phyloP scores from a whole-genome alignment of 495 filamentous ascomycete species.

The Elaphomyces granulatus region DNA sequence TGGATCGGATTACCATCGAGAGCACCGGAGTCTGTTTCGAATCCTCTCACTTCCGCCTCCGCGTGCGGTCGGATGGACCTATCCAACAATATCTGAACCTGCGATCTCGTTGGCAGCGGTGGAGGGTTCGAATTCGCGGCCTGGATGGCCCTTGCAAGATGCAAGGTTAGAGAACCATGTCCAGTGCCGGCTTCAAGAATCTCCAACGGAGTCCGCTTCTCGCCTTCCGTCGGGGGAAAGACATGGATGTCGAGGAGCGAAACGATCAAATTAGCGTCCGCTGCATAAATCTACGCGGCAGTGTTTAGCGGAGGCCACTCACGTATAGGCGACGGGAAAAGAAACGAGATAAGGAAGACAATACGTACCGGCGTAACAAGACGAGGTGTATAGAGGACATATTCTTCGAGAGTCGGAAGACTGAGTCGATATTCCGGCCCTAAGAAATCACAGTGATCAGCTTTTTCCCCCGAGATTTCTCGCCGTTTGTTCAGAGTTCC shows the following conservation, averaged over 20 bases:
- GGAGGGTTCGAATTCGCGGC: conserved; percentile 45
- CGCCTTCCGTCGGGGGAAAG: conserved; percentile 19
- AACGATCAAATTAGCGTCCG: conserved; percentile 57
- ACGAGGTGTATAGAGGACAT: conserved; percentile 46
- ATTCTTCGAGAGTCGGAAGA: conserved; percentile 55
- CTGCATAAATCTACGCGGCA: conserved; percentile 51
- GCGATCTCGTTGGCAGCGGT: conserved; percentile 20
- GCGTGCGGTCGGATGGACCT: conserved; percentile 12
- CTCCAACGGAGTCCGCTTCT: conserved; percentile 30
- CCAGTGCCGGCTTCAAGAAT: conserved; percentile 75
- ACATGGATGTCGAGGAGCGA: conserved; percentile 60
- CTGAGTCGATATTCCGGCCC: conserved; percentile 38
- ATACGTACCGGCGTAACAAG: conserved; percentile 56
- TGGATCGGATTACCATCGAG: conserved; percentile 9
- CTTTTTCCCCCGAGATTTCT: not conserved
- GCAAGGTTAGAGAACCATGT: conserved; percentile 59
- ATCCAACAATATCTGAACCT: conserved; percentile 22
- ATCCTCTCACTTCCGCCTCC: conserved; percentile 5
- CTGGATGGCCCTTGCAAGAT: conserved; percentile 60
- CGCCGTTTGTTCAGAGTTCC: not conserved
- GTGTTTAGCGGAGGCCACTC: conserved; percentile 11
- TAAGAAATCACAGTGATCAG: no score
- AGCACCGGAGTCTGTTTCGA: not conserved
- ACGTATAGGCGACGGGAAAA: no score
- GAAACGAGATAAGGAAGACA: no score